Base-by-base conservation (phyloP, 2,329 filamentous ascomycete genomes). In the Talaromyces sp. region DNA sequence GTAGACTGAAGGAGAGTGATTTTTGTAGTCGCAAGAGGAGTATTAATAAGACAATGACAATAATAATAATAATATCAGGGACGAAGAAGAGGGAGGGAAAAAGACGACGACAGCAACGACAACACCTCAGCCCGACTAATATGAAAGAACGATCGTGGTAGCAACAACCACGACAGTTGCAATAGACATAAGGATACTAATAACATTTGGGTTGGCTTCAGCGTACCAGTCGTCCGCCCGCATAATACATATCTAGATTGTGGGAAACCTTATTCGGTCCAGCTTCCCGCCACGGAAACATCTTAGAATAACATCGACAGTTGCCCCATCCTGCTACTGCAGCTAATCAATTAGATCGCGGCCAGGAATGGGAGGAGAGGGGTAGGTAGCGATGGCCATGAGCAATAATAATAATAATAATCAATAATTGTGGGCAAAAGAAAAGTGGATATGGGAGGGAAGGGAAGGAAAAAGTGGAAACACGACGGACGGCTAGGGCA, bases 241-340 rank as follows among this genome's bases (percentile, higher is more conserved):
- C 50, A 53, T 53, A 53, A 31, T 52, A 52, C 23, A n/a, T 51
- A 51, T 53, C 50, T 53, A 53, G 50, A 53, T 53, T 53, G 50
- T 53, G 50, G 28, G 28, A 53, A 53, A 53, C 50, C 30, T 53
- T 53, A 53, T 53, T 53, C 50, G 50, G 30, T 4, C 27, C 27
- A 31, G 50, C 12, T 31, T 53, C 27, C 50, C 50, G 50, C 50
- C 31, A 53, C 50, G 50, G 50, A 53, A 53, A 31, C 28, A 53
- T 53, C 50, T 18, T 31, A 31, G 50, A 30, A 53, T 53, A 53
- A 16, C 50, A 53, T 53, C 27, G 50, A 31, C 27, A 16, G 50
- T 31, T 53, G 50, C 50, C 50, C 50, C 50, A 31, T 53, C 50
- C 3, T 31, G 30, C 50, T 53, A 53, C 50, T 53, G 50, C 50